Conservation (phyloP, 352 stramenopile species). For the Phytophthora parvispora region DNA sequence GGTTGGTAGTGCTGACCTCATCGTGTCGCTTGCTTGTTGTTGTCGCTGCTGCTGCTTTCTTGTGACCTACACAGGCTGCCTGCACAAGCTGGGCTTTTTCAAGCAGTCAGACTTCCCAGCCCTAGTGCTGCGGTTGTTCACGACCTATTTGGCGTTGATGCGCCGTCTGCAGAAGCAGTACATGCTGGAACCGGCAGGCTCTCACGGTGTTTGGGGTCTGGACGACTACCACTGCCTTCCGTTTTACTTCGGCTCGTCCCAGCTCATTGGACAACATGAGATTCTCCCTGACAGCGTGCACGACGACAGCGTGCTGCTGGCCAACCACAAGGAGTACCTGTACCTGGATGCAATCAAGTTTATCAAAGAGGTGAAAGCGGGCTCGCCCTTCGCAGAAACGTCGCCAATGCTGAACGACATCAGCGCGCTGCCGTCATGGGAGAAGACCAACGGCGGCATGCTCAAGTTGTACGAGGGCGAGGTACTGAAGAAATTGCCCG, state of each 20-base stretch:
- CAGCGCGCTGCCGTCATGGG: slow-evolving; percentile 89
- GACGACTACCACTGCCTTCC: slow-evolving; percentile 99
- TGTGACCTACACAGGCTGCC: slow-evolving; percentile 49
- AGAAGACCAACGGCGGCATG: slow-evolving; percentile 93
- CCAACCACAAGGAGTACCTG: slow-evolving; percentile 84
- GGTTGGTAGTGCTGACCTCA: slow-evolving; percentile 10
- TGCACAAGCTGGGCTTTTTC: slow-evolving; percentile 94
- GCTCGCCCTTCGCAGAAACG: slow-evolving; percentile 94
- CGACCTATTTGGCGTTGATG: slow-evolving; percentile 96
- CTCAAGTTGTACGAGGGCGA: slow-evolving; percentile 96
- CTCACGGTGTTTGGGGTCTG: slow-evolving; percentile 98
- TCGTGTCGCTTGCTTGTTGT: slow-evolving; percentile 1
- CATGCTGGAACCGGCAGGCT: slow-evolving; percentile 99
- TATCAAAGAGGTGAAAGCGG: slow-evolving; percentile 93
- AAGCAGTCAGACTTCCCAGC: slow-evolving; percentile 84
- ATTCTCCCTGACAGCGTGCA: slow-evolving; percentile 82
- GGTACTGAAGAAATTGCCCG: slow-evolving; percentile 98
- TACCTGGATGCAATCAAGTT: slow-evolving; percentile 96
- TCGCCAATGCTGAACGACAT: slow-evolving; percentile 97
- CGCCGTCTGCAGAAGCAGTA: slow-evolving; percentile 97
- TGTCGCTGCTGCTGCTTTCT: background rate
- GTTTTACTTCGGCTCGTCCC: slow-evolving; percentile 98
- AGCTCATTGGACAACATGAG: slow-evolving; percentile 90
- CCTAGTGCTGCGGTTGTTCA: slow-evolving; percentile 93
- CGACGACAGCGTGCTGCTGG: slow-evolving; percentile 74